Evolutionary conservation across 208 protist species (phyloP).

Genomic region (Balamuthia mandrillaris): DNA sequence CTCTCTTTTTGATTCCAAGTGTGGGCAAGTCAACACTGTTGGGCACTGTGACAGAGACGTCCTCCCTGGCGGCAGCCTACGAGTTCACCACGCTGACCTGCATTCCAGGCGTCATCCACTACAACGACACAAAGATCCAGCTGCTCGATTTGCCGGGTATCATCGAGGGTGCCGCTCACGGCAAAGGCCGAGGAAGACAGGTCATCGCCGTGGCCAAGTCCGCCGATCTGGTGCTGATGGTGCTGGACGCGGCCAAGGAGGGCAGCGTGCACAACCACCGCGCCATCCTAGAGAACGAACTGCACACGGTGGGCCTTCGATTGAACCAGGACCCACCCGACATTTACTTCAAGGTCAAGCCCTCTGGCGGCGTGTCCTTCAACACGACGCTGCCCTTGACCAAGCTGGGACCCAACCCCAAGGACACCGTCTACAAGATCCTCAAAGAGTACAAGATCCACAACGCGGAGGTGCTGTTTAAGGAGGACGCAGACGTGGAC

Average conservation of each 20-base stretch:
- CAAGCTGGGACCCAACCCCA: conserved; percentile 29
- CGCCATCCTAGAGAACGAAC: conserved; percentile 84
- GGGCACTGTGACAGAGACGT: conserved; percentile 90
- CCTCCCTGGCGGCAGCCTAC: conserved; percentile 91
- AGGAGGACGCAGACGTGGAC: conserved; percentile 92
- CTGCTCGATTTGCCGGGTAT: conserved; percentile 98
- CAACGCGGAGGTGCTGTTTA: conserved; percentile 92
- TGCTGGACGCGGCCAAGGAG: conserved; percentile 91
- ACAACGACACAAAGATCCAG: conserved; percentile 94
- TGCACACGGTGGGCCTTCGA: conserved; percentile 91
- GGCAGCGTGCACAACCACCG: conserved; percentile 58
- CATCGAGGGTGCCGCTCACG: conserved; percentile 94
- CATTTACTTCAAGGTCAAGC: conserved; percentile 88
- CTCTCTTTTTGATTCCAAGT: conserved; percentile 76
- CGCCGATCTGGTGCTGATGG: conserved; percentile 94
- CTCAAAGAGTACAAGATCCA: conserved; percentile 77
- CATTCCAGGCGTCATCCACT: conserved; percentile 94
- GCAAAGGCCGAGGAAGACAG: conserved; percentile 92
- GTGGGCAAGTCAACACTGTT: conserved; percentile 97
- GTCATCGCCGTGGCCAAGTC: conserved; percentile 95
- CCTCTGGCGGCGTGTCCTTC: conserved; percentile 72
- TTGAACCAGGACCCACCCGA: conserved; percentile 90
- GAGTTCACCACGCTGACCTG: conserved; percentile 99
- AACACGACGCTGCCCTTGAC: conserved; percentile 53
- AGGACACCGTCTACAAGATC: conserved; percentile 32